phyloP scores from a whole-genome alignment of 2,329 filamentous ascomycete species.

The Calonectria multiphialidica region DNA sequence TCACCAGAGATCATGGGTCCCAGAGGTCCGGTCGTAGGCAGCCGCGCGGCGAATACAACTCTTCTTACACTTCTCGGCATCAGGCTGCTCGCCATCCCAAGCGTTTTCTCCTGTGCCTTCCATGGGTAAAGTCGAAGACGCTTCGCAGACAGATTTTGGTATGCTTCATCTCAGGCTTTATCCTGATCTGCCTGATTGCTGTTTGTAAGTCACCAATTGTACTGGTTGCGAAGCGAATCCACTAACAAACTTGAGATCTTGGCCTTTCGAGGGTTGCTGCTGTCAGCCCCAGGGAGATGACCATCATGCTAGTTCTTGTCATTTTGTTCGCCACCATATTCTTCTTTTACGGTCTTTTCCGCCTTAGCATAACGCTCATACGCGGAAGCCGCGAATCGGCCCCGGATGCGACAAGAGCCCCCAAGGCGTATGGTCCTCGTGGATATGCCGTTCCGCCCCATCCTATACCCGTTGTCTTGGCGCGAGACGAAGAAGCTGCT shows the following conservation, averaged over 20 bases:
- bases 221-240: not conserved
- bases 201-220: slow-evolving; percentile 69
- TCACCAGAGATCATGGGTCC: not conserved
- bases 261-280: slow-evolving; percentile 76
- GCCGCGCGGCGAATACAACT: not conserved
- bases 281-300: slow-evolving; percentile 76
- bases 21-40: not conserved
- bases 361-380: slow-evolving; percentile 76
- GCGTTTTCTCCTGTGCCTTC: slow-evolving; percentile 66
- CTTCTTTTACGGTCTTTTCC: slow-evolving; percentile 83
- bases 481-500: slow-evolving; percentile 78
- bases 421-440: slow-evolving; percentile 64
- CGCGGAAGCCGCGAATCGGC: slow-evolving; percentile 54
- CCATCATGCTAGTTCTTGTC: slow-evolving; percentile 83
- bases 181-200: slow-evolving; percentile 69
- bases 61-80: not conserved
- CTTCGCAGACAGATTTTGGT: slow-evolving; percentile 68
- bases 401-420: slow-evolving; percentile 35
- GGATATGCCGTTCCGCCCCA: slow-evolving; percentile 78
- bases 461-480: slow-evolving; percentile 83
- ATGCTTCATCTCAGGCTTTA: slow-evolving; percentile 74
- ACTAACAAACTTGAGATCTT: slow-evolving; percentile 70
- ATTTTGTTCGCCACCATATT: slow-evolving; percentile 81
- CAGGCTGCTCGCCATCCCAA: slow-evolving; percentile 45
- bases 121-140: slow-evolving; percentile 65